Evolutionary conservation across 805 yeast genomes (phyloP).

Genomic region (Starmerella gropengiesseri): DNA sequence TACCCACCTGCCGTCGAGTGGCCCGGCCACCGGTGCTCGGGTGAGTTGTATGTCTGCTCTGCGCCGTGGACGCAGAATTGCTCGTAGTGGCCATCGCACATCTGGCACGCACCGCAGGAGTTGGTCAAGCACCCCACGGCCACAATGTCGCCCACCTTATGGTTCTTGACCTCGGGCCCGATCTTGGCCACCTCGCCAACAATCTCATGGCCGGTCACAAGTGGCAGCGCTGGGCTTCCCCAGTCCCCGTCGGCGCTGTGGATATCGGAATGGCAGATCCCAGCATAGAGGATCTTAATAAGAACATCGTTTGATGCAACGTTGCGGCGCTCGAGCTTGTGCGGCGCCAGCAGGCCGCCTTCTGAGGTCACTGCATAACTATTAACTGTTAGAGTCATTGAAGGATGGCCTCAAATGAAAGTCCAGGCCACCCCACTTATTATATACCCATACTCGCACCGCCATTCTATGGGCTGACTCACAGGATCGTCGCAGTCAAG

Average conservation of each 20-base stretch:
- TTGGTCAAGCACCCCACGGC: conserved; percentile 66
- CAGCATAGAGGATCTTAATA: conserved; percentile 24
- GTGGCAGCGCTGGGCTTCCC: conserved; percentile 30
- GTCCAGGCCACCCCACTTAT: too few relatives aligned
- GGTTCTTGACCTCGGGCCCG: conserved; percentile 22
- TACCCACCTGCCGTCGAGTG: conserved; percentile 40
- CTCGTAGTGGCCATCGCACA: conserved; percentile 47
- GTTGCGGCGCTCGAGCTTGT: conserved; percentile 20
- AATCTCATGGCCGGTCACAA: background rate
- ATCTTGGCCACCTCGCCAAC: background rate
- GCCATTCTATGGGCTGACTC: too few relatives aligned
- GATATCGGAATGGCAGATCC: conserved; percentile 50
- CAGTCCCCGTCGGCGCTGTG: conserved; percentile 44
- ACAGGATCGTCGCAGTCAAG: too few relatives aligned
- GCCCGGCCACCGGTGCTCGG: conserved; percentile 45
- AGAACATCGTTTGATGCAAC: conserved; percentile 27
- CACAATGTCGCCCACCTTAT: conserved; percentile 60
- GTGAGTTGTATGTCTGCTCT: conserved; percentile 42
- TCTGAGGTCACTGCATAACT: conserved; percentile 14
- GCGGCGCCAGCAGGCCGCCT: conserved; percentile 6
- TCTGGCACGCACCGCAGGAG: conserved; percentile 50
- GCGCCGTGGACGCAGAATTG: conserved; percentile 40
- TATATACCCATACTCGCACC: too few relatives aligned
- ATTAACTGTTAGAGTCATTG: conserved; percentile 15
- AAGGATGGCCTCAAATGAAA: too few relatives aligned